A percentile compares a stretch with the other conserved stretches of the same genome.
phyloP scores from a whole-genome alignment of 108 stramenopile species.

The Conticribra weissflogii region DNA sequence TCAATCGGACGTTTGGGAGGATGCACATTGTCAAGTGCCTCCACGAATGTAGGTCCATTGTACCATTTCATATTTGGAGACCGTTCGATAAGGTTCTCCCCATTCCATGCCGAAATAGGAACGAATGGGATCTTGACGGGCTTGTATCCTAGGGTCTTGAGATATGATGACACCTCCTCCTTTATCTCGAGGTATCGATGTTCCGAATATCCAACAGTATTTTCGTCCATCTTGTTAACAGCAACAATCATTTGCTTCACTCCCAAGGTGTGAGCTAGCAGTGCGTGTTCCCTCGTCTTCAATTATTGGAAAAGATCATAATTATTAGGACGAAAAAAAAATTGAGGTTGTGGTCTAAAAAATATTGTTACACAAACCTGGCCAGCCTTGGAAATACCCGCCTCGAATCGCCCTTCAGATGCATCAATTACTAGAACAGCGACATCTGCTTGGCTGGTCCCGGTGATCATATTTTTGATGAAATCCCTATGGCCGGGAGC shows the following conservation, averaged over 20 bases:
- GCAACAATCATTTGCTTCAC: conserved; percentile 97
- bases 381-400: conserved; percentile 89
- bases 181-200: conserved; percentile 91
- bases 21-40: conserved; percentile 89
- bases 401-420: conserved; percentile 87
- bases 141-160: conserved; percentile 79
- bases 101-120: conserved; percentile 95
- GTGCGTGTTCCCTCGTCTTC: conserved; percentile 88
- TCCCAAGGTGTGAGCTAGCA: conserved; percentile 94
- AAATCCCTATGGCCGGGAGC: conserved; percentile 92
- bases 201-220: conserved; percentile 81
- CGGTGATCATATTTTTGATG: conserved; percentile 97
- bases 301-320: too few species aligned
- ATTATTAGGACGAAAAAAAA: too few species aligned
- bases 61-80: conserved; percentile 95
- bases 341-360: too few species aligned
- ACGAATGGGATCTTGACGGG: conserved; percentile 91
- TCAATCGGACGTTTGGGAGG: conserved; percentile 89
- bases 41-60: conserved; percentile 90
- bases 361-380: conserved; percentile 29
- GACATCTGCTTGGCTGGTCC: conserved; percentile 95
- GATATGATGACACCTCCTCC: conserved; percentile 61
- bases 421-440: conserved; percentile 89
- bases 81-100: conserved; percentile 94
- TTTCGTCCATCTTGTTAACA: conserved; percentile 97